Percentiles rank a stretch among this genome's conserved stretches.
Evolutionary conservation across 805 yeast genomes (phyloP).

Genomic region (Suhomyces xylopsoci): DNA sequence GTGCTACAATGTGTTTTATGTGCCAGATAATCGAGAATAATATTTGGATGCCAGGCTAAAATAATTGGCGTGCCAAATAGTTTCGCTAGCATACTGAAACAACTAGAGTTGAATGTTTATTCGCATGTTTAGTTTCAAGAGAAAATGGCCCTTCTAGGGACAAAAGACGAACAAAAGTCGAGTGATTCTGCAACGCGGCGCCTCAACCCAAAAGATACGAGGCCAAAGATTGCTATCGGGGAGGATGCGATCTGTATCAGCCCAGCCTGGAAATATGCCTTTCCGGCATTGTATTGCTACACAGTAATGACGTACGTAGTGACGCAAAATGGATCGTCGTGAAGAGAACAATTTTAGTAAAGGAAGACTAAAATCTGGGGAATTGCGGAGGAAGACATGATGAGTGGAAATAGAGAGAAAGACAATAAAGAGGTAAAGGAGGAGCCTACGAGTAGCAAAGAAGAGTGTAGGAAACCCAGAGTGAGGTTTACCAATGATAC

Average conservation of each 20-base stretch:
- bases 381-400: not conserved
- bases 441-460: not conserved
- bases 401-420: not conserved
- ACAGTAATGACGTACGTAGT: not conserved
- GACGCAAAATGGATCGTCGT: not conserved
- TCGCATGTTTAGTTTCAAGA: not conserved
- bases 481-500: conserved; percentile 87
- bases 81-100: too few species aligned
- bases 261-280: too few species aligned
- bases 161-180: too few species aligned
- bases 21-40: too few species aligned
- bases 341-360: not conserved
- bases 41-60: too few species aligned
- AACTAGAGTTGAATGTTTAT: too few species aligned
- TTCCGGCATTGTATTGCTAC: not conserved
- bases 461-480: not conserved
- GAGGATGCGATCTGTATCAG: not conserved
- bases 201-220: not conserved
- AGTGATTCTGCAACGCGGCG: not conserved
- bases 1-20: not conserved
- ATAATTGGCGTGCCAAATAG: too few species aligned
- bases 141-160: not conserved
- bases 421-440: not conserved
- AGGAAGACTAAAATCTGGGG: not conserved
- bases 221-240: not conserved